These are phyloP conservation scores for Lobulomyces angularis DNA, from an alignment of 192 early-diverging fungal species.

Conservation along the genomic window DNA sequence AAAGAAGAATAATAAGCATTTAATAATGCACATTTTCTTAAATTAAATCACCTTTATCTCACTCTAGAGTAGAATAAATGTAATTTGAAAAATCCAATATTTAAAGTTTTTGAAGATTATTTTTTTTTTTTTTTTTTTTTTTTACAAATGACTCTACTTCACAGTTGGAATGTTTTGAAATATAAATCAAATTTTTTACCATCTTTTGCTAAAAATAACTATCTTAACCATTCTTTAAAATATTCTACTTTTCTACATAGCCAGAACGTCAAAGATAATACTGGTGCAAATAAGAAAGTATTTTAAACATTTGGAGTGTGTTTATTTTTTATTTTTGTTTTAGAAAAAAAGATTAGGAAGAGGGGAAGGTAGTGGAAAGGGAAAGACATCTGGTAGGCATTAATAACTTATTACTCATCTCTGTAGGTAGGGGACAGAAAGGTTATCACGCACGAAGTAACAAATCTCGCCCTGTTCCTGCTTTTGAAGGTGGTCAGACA, in stretches of 20 bases:
- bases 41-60: too few relatives aligned
- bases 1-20: background rate
- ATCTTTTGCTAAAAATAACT: too few relatives aligned
- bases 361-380: conserved; percentile 75
- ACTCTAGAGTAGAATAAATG: too few relatives aligned
- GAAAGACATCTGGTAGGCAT: conserved; percentile 85
- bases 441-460: conserved; percentile 73
- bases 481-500: conserved; percentile 90
- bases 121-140: too few relatives aligned
- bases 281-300: conserved; percentile 25
- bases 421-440: conserved; percentile 80
- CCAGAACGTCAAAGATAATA: conserved; percentile 19
- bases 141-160: too few relatives aligned
- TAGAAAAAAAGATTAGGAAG: conserved; percentile 57
- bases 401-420: too few relatives aligned
- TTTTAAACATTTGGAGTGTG: background rate
- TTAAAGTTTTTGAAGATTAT: too few relatives aligned
- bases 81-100: too few relatives aligned
- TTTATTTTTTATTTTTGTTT: conserved; percentile 2
- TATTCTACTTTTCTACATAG: conserved; percentile 16
- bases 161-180: too few relatives aligned
- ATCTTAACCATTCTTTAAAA: too few relatives aligned
- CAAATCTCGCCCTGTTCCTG: conserved; percentile 62
- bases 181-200: too few relatives aligned
- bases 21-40: too few relatives aligned